Conservation (phyloP, 2,329 filamentous ascomycete species). For the Nemania sp. region DNA sequence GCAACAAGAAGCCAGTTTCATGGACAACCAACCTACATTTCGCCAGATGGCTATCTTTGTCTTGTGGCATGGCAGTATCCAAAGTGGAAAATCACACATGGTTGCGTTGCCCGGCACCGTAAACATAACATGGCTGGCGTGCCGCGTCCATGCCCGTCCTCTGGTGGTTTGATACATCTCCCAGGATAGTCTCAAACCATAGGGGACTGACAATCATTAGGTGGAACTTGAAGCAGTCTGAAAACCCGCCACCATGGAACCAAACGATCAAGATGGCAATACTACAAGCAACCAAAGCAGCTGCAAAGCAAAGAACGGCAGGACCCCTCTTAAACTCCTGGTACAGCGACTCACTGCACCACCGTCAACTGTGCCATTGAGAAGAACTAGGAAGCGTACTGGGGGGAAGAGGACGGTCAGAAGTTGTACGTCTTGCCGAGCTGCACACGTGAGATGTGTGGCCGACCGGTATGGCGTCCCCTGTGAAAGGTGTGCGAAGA, state of each 20-base stretch:
- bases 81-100: not conserved
- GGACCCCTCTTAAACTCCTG: slow-evolving; percentile 12
- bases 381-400: slow-evolving; percentile 15
- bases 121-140: not conserved
- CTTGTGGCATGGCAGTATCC: not conserved
- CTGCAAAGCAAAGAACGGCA: not conserved
- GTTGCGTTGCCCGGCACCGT: not conserved
- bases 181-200: not conserved
- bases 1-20: not conserved
- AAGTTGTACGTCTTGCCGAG: slow-evolving; percentile 29
- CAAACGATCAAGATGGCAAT: not conserved
- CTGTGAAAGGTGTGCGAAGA: slow-evolving; percentile 32
- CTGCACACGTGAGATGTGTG: slow-evolving; percentile 30
- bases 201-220: not conserved
- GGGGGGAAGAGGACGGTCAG: slow-evolving; percentile 23
- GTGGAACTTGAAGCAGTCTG: not conserved
- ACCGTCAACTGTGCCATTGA: not conserved
- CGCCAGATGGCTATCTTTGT: not conserved
- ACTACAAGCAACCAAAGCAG: not conserved
- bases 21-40: not conserved
- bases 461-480: slow-evolving; percentile 28
- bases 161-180: not conserved
- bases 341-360: not conserved
- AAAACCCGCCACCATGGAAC: not conserved
- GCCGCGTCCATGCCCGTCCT: no score